Conservation (phyloP, 345 rosid species). For the Brassica juncea region DNA sequence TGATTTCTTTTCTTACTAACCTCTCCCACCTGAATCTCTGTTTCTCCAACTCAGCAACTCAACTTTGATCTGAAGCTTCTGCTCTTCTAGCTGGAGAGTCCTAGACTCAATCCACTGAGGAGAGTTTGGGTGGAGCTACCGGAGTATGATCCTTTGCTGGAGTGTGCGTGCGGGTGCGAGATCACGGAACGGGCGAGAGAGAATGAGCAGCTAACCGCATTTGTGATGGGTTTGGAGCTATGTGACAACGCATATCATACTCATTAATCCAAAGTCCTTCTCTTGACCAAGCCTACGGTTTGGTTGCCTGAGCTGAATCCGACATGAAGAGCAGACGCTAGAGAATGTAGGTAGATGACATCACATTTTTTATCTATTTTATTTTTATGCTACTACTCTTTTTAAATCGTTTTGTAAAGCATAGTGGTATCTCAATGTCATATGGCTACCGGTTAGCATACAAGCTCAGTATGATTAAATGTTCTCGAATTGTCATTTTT, state of each 20-base stretch:
- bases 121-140: neutral
- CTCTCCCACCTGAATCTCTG: conserved; percentile 85
- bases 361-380: neutral
- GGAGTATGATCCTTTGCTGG: neutral
- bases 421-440: neutral
- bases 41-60: conserved; percentile 81
- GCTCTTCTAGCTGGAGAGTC: conserved; percentile 74
- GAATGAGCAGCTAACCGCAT: conserved; percentile 9
- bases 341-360: neutral
- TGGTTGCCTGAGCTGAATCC: neutral
- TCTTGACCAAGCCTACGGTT: neutral
- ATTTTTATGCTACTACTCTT: neutral
- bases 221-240: conserved; percentile 9
- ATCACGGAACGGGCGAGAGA: neutral
- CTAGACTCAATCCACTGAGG: conserved; percentile 64
- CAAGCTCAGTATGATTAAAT: neutral
- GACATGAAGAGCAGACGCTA: neutral
- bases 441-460: neutral
- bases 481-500: neutral
- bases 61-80: conserved; percentile 69
- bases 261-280: conserved; percentile 19
- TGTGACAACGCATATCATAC: conserved; percentile 3
- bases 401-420: neutral
- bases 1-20: conserved; percentile 76
- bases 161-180: neutral